Evolutionary conservation across 495 filamentous ascomycete species (phyloP), one percentile per base, ranked within the genome.

Genomic region (Mycothermus thermophilus): DNA sequence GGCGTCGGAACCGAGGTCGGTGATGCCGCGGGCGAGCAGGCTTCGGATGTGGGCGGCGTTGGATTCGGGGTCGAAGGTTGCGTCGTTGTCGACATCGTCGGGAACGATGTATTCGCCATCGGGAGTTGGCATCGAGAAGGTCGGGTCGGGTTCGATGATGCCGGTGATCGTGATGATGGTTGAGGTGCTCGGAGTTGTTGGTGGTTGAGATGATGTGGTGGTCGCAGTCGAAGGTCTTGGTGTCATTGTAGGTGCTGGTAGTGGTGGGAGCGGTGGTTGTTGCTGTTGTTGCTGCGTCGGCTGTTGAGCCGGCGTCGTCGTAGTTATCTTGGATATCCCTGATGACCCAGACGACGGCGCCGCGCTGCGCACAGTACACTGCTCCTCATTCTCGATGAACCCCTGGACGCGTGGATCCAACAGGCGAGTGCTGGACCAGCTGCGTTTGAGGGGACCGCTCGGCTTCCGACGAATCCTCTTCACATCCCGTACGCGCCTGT

Each of bases 381-480:
- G 60, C 8, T 39, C 40, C 28, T 44, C 46, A 10, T 35, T 54
- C 17, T 54, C 46, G 18, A 63, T 50, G 58, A 62, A 63, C 6
- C 33, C 43, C 27, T 52, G 40, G 25, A 62, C 32, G 9, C 55
- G 36, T n/a, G 33, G 12, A 9, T 57, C 44, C 8, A 48, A 30
- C 37, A 8, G 50, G 51, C 22, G 41, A 7, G 20, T 33, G 34
- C 39, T 54, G 24, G 49, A n/a, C n/a, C n/a, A 31, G 30, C 35
- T 49, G 30, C 30, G 47, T 20, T 41, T 34, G 27, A 37, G 29
- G 15, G 42, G 47, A 20, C 29, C 26, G 11, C 47, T 47, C 8
- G 36, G 14, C 21, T 46, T 46, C 11, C 41, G 38, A 15, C 43
- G 42, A 1, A 37, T 19, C 31, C 30, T 32, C 12, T 32, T 40